These are phyloP conservation scores for Penicillium sp. DNA, from an alignment of 2,329 filamentous ascomycete species.

Conservation along the genomic window DNA sequence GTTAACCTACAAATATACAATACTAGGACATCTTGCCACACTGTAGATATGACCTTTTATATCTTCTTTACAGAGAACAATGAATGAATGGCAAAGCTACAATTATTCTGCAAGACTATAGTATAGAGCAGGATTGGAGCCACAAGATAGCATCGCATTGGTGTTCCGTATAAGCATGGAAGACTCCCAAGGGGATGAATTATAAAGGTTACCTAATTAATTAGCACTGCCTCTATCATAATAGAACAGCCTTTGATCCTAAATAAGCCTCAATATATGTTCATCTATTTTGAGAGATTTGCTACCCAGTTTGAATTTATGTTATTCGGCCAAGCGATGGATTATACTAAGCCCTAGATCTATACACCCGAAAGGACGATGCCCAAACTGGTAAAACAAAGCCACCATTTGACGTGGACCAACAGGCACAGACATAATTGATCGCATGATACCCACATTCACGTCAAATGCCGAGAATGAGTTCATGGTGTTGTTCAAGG, in stretches of 20 bases:
- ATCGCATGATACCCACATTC: background rate
- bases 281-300: background rate
- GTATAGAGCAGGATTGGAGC: background rate
- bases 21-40: background rate
- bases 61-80: background rate
- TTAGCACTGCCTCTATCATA: background rate
- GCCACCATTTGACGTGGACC: slow-evolving; percentile 3
- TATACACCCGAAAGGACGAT: background rate
- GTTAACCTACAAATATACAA: background rate
- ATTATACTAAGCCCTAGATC: background rate
- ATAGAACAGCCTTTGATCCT: background rate
- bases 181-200: background rate
- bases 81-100: background rate
- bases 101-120: background rate
- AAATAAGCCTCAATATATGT: background rate
- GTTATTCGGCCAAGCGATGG: background rate
- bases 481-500: background rate
- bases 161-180: background rate
- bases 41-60: background rate
- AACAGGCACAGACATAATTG: background rate
- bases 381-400: background rate
- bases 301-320: background rate
- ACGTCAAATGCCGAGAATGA: background rate
- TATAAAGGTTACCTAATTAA: background rate
- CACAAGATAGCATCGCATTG: background rate